Evolutionary conservation across 2,329 filamentous ascomycete species (phyloP).

Genomic region (Talaromyces sp.): DNA sequence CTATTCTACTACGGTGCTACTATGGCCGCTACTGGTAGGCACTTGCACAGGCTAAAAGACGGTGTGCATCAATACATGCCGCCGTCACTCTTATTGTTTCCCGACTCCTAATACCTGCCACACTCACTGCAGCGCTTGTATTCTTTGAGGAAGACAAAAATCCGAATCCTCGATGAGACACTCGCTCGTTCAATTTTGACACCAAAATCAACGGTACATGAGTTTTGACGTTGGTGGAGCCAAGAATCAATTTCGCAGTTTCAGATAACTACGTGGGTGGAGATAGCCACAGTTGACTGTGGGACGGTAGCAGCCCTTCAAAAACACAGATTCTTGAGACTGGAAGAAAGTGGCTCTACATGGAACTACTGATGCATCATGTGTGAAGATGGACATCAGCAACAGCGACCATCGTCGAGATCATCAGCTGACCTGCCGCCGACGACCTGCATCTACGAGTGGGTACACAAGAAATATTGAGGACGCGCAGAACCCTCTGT

Average conservation of each 20-base stretch:
- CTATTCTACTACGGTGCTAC: background rate
- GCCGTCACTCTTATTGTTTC: background rate
- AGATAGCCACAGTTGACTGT: background rate
- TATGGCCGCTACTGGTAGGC: background rate
- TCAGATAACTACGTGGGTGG: background rate
- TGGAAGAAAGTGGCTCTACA: background rate
- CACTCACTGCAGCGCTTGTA: background rate
- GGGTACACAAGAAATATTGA: background rate
- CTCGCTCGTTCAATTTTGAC: background rate
- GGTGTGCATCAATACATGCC: background rate
- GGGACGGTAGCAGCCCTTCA: background rate
- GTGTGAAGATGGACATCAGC: background rate
- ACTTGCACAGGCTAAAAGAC: slow-evolving; percentile 1
- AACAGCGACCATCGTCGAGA: background rate
- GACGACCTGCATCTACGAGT: background rate
- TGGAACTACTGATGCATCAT: background rate
- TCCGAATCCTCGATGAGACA: background rate
- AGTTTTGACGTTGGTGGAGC: background rate
- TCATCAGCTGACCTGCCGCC: background rate
- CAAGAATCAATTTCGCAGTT: background rate
- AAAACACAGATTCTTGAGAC: background rate
- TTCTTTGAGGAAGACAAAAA: too few relatives aligned
- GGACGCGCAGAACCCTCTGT: background rate
- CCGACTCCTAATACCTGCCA: background rate
- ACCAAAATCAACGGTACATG: background rate